Evolutionary conservation across 495 filamentous ascomycete genomes (phyloP), one percentile per base, ranked within the genome.

Genomic region (Corynascus novoguineensis): DNA sequence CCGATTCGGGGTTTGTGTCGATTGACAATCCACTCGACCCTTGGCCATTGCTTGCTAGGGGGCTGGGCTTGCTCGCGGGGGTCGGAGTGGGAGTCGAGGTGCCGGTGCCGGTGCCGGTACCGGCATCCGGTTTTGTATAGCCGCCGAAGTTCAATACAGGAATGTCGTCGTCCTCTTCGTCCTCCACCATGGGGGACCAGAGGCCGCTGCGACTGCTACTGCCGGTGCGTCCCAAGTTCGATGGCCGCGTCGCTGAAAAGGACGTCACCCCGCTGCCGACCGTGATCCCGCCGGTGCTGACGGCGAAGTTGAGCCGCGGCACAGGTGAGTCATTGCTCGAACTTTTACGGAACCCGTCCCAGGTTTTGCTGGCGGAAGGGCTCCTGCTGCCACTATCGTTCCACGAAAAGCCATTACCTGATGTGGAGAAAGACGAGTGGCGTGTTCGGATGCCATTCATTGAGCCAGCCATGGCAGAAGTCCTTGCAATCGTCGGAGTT

Each of bases 91-190:
- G 25, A 8, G 29, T 17, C 1, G 58, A 14, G 19, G 38, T 7
- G 2, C 17, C 28, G n/a, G n/a, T 27, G 50, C 12, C 9, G 58
- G 34, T 15, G 25, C 45, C 51, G 46, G n/a, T n/a, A n/a, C n/a
- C n/a, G n/a, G n/a, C n/a, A n/a, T n/a, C 29, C 21, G 40, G 35
- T 31, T 53, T 66, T 44, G 71, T 68, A 24, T 68, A 55, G 37
- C 66, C n/a, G 7, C 37, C 68, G 41, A 80, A 78, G 56, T 78
- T 77, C 5, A 77, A 58, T 8, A 79, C 56, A 63, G 81, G 73
- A 44, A 75, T 68, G 29, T 73, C 67, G 29, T 77, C 76, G 15
- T 70, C 65, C 3, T 76, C 49, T 3, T 60, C 53, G 37, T 64
- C 63, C 6, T 64, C 54, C 6, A 41, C 53, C 14, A 54, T 63